Evolutionary conservation across 1,139 yeast species (phyloP).

Genomic region (Magnusiomyces suaveolens): DNA sequence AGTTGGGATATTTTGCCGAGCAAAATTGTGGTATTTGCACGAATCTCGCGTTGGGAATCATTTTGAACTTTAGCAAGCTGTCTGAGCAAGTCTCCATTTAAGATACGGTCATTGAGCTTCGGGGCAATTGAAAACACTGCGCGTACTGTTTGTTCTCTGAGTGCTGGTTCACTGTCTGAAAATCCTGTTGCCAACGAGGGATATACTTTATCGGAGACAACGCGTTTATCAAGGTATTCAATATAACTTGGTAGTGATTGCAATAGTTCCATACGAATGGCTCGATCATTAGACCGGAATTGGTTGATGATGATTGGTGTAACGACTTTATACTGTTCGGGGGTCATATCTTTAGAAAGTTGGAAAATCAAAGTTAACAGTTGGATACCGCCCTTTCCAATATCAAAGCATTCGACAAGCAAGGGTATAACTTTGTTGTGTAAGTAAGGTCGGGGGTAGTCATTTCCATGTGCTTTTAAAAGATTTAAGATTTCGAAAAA

Average conservation of each 20-base stretch:
- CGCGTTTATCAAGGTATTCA: slow-evolving; percentile 44
- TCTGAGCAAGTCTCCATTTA: slow-evolving; percentile 77
- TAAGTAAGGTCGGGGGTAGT: slow-evolving; percentile 52
- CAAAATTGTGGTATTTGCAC: slow-evolving; percentile 76
- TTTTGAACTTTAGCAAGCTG: slow-evolving; percentile 79
- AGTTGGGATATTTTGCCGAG: slow-evolving; percentile 60
- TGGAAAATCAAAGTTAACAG: slow-evolving; percentile 21
- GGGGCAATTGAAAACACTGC: slow-evolving; percentile 57
- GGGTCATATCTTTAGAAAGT: slow-evolving; percentile 37
- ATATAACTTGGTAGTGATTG: slow-evolving; percentile 52
- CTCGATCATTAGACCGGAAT: slow-evolving; percentile 62
- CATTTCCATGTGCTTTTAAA: slow-evolving; percentile 30
- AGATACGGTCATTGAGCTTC: slow-evolving; percentile 63
- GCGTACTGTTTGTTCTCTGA: slow-evolving; percentile 73
- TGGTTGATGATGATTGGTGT: slow-evolving; percentile 58
- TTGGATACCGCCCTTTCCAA: slow-evolving; percentile 22
- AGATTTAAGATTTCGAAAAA: slow-evolving; percentile 46
- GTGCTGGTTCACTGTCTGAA: slow-evolving; percentile 69
- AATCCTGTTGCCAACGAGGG: slow-evolving; percentile 65
- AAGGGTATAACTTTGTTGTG: slow-evolving; percentile 63
- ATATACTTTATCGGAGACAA: slow-evolving; percentile 62
- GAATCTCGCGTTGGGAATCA: slow-evolving; percentile 71
- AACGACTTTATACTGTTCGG: slow-evolving; percentile 36
- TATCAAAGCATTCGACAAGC: slow-evolving; percentile 37
- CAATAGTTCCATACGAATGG: slow-evolving; percentile 61